Conservation (phyloP, 108 stramenopile genomes). For the Cylindrotheca fusiformis region DNA sequence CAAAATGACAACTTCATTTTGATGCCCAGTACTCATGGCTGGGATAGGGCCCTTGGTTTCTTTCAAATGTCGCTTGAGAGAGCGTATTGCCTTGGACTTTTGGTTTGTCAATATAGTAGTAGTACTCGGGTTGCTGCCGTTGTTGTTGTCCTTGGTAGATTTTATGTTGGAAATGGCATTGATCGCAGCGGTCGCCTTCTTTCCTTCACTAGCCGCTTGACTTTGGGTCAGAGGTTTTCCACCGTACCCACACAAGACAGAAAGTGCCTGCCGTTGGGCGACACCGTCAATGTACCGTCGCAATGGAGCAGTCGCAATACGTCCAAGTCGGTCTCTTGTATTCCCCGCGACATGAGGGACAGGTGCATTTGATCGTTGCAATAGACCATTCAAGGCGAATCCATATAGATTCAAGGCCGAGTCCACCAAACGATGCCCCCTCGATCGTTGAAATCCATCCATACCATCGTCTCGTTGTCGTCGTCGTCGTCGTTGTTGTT, state of each 20-base stretch:
- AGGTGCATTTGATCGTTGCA: slow-evolving; percentile 47
- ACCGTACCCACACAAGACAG: slow-evolving; percentile 67
- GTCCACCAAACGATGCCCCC: slow-evolving; percentile 80
- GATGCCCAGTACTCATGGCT: slow-evolving; percentile 62
- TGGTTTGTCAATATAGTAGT: slow-evolving; percentile 2
- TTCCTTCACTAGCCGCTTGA: slow-evolving; percentile 58
- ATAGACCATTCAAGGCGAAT: slow-evolving; percentile 33
- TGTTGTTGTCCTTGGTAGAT: slow-evolving; percentile 25
- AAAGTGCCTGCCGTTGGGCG: slow-evolving; percentile 72
- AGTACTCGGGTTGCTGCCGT: neutral
- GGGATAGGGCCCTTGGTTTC: slow-evolving; percentile 23
- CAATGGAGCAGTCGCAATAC: slow-evolving; percentile 78
- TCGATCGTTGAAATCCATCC: slow-evolving; percentile 50
- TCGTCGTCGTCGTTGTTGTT: too few relatives aligned
- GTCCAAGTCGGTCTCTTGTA: slow-evolving; percentile 46
- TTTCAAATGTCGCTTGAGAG: slow-evolving; percentile 22
- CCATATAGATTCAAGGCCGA: slow-evolving; percentile 68
- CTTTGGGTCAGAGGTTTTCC: slow-evolving; percentile 44
- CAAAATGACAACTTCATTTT: slow-evolving; percentile 60
- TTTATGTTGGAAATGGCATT: slow-evolving; percentile 49
- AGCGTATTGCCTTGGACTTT: slow-evolving; percentile 35
- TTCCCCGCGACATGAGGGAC: slow-evolving; percentile 56
- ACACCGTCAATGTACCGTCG: slow-evolving; percentile 81
- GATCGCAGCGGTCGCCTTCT: slow-evolving; percentile 41
- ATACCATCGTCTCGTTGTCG: slow-evolving; percentile 25